These are phyloP conservation scores for Akanthomyces muscarius DNA, from an alignment of 2,329 filamentous ascomycete genomes.

Conservation along the genomic window DNA sequence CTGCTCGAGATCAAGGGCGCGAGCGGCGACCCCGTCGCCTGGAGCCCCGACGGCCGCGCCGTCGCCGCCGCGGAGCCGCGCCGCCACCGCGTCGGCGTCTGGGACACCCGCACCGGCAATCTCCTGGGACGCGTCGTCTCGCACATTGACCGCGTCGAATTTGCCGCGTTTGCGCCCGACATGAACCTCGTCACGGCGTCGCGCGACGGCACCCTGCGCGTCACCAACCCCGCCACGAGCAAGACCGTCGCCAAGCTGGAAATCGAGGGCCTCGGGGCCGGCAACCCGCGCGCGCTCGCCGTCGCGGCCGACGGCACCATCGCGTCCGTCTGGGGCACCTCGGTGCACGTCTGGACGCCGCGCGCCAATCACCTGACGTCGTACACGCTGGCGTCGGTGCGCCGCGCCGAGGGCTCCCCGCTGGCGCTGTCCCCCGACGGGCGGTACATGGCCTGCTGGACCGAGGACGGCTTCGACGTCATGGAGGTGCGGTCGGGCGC, in stretches of 20 bases:
- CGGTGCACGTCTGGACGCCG: constrained; percentile 37
- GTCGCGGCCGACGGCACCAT: constrained; percentile 34
- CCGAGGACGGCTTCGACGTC: constrained; percentile 39
- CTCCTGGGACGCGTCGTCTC: constrained; percentile 30
- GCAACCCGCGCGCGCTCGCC: constrained; percentile 31
- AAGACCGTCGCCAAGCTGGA: constrained; percentile 37
- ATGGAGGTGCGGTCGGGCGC: constrained; percentile 34
- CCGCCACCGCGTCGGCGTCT: constrained; percentile 29
- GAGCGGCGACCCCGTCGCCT: constrained; percentile 28
- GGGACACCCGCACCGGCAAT: constrained; percentile 29
- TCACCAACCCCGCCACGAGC: constrained; percentile 31
- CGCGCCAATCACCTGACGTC: constrained; percentile 30
- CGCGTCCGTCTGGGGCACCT: constrained; percentile 36
- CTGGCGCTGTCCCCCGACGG: constrained; percentile 37
- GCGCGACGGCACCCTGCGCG: constrained; percentile 35
- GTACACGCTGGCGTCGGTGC: constrained; percentile 33
- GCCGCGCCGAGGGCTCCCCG: constrained; percentile 38
- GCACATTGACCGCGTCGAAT: constrained; percentile 36
- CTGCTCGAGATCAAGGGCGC: constrained; percentile 30
- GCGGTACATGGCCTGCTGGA: constrained; percentile 36
- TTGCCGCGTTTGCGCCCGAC: constrained; percentile 33
- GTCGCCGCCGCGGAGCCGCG: constrained; percentile 30
- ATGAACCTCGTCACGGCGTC: constrained; percentile 33
- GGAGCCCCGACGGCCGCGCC: constrained; percentile 29
- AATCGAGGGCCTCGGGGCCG: constrained; percentile 25